Conservation (phyloP, 345 rosid species). For the Conringia planisiliqua region DNA sequence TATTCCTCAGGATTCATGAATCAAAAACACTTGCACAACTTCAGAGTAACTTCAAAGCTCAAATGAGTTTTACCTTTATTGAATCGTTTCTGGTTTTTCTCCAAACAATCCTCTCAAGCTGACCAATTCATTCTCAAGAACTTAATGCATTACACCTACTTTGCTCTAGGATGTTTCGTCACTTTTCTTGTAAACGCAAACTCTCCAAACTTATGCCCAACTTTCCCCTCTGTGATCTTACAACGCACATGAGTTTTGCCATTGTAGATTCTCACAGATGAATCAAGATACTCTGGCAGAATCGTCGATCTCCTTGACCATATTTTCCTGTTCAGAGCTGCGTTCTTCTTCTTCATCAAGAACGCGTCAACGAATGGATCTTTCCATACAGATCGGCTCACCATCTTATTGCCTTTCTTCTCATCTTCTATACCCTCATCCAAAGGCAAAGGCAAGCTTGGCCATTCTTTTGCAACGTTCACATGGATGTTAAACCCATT, state of each 20-base stretch:
- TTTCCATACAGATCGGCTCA: slow-evolving; percentile 45
- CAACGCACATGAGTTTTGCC: slow-evolving; percentile 43
- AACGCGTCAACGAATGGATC: slow-evolving; percentile 49
- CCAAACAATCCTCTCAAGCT: slow-evolving; percentile 3
- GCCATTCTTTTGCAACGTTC: slow-evolving; percentile 46
- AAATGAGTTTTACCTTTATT: slow-evolving; percentile 11
- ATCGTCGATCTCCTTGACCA: slow-evolving; percentile 51
- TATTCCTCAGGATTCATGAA: not conserved
- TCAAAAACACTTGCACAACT: not conserved
- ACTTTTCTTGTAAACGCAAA: slow-evolving; percentile 43
- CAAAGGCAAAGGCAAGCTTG: slow-evolving; percentile 34
- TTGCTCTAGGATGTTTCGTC: slow-evolving; percentile 28
- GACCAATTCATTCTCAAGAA: not conserved
- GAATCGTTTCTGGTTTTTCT: not conserved
- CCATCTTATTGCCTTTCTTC: slow-evolving; percentile 16
- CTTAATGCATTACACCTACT: slow-evolving; percentile 1
- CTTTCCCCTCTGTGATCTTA: slow-evolving; percentile 48
- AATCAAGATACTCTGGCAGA: slow-evolving; percentile 45
- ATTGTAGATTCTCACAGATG: slow-evolving; percentile 44
- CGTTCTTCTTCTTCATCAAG: slow-evolving; percentile 38
- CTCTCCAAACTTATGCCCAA: slow-evolving; percentile 53
- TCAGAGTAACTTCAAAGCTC: not conserved
- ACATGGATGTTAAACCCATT: slow-evolving; percentile 58
- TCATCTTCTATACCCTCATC: slow-evolving; percentile 19
- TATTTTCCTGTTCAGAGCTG: slow-evolving; percentile 40